These are phyloP conservation scores for Tuber magnatum DNA, from an alignment of 495 filamentous ascomycete species.

Conservation along the genomic window DNA sequence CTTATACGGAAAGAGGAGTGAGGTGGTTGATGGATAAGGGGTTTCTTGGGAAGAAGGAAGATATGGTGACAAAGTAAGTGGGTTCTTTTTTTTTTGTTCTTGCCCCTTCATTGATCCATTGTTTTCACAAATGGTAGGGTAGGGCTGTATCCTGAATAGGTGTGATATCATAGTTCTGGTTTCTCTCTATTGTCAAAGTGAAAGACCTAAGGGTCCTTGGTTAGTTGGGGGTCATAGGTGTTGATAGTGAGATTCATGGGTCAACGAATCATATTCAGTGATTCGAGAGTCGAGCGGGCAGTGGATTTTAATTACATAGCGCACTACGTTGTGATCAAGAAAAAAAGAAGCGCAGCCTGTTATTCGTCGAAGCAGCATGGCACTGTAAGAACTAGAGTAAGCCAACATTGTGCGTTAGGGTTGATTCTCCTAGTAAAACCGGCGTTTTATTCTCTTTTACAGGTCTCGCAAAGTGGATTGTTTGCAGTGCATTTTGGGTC, in stretches of 20 bases:
- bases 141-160: background rate
- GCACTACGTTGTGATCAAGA: background rate
- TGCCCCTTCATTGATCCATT: background rate
- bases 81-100: background rate
- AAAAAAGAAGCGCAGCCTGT: background rate
- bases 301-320: background rate
- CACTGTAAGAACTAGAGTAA: background rate
- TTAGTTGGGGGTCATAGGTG: background rate
- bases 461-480: too few species aligned
- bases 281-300: background rate
- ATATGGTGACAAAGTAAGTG: background rate
- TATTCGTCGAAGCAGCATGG: background rate
- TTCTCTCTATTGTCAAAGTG: background rate
- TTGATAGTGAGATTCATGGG: background rate
- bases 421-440: too few species aligned
- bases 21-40: background rate
- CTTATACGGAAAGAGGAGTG: background rate
- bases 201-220: background rate
- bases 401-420: background rate
- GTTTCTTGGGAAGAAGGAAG: background rate
- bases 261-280: background rate
- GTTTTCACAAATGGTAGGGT: background rate
- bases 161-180: background rate
- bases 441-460: too few species aligned
- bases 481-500: too few species aligned